Base-by-base conservation (phyloP, 2,329 filamentous ascomycete genomes). In the Fusarium nanum region DNA sequence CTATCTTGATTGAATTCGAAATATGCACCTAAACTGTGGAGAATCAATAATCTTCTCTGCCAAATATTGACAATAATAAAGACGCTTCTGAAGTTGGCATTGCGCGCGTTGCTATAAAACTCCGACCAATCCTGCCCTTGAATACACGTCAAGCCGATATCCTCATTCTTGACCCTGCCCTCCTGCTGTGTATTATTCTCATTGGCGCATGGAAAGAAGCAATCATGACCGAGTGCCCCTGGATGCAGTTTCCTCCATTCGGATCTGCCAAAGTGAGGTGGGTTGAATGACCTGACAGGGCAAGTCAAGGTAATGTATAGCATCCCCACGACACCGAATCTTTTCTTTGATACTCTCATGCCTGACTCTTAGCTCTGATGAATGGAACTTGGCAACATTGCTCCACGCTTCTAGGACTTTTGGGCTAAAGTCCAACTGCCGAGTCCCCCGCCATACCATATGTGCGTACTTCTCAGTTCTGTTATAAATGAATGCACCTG, bases 211-310 rank as follows among this genome's bases (percentile, higher is more conserved):
- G 16, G 2, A 37, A 18, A 18, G 32, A 37, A 37, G 16, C 10
- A 18, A 37, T 37, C 16, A 37, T 10, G 32, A 9, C 9, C 2
- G 32, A 18, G 18, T 18, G 9, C 32, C 32, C 32, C 16, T 37
- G 18, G 32, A 37, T 18, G 32, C 16, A 37, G 32, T 18, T 11
- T 18, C 32, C 22, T 62, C 60, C 20, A 42, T 7, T 22, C 57
- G 41, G 32, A 62, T 42, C 28, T 63, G 47, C 60, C 56, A 63
- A 28, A 61, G 57, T 10, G 60, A 55, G 7, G 34, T 47, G 34
- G 57, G 60, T n/a, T 46, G 22, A 20, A 62, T 55, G n/a, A 62
- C 48, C 27, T 48, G 41, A 18, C 47, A 55, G 41, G 60, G 56
- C 12, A 63, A 28, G 47, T 55, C 37, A 10, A 63, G 57, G n/a